These are phyloP conservation scores for Eimeria nieschulzi DNA, from an alignment of 169 alveolate species.

Conservation along the genomic window DNA sequence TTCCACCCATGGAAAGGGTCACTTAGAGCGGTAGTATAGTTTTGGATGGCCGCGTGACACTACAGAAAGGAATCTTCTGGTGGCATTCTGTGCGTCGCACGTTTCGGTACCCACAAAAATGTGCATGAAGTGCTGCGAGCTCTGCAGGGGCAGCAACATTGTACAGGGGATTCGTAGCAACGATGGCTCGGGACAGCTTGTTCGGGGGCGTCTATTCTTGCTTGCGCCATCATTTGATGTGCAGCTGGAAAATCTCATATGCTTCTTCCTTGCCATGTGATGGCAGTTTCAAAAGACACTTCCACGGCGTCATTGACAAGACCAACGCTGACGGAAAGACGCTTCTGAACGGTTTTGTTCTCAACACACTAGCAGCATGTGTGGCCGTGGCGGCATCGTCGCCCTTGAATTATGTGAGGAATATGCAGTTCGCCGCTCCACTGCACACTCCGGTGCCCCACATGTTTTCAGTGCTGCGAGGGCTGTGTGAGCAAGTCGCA, in stretches of 20 bases:
- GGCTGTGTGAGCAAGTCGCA: background rate
- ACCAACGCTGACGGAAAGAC: background rate
- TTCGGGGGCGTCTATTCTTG: constrained; percentile 50
- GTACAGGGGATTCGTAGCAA: constrained; percentile 36
- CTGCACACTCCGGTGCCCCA: background rate
- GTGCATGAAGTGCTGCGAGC: background rate
- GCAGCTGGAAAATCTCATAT: background rate
- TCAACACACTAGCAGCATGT: constrained; percentile 60
- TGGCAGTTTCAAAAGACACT: background rate
- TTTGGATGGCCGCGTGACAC: background rate
- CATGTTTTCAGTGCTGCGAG: background rate
- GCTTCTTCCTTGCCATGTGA: background rate
- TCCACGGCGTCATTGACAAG: background rate
- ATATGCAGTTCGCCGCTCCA: constrained; percentile 58
- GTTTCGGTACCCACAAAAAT: background rate
- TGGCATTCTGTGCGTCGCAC: too few relatives aligned
- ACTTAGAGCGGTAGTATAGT: background rate
- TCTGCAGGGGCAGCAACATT: constrained; percentile 35
- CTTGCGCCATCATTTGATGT: background rate
- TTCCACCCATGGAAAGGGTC: too few relatives aligned
- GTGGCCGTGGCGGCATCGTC: constrained; percentile 66
- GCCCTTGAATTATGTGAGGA: constrained; percentile 66
- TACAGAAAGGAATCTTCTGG: too few relatives aligned
- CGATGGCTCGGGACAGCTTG: constrained; percentile 32
- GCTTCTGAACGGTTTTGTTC: background rate